A percentile compares a stretch with the other conserved stretches of the same genome.
Evolutionary conservation across 768 basidiomycete genomes (phyloP).

Genomic region (Nidula microcarpa): DNA sequence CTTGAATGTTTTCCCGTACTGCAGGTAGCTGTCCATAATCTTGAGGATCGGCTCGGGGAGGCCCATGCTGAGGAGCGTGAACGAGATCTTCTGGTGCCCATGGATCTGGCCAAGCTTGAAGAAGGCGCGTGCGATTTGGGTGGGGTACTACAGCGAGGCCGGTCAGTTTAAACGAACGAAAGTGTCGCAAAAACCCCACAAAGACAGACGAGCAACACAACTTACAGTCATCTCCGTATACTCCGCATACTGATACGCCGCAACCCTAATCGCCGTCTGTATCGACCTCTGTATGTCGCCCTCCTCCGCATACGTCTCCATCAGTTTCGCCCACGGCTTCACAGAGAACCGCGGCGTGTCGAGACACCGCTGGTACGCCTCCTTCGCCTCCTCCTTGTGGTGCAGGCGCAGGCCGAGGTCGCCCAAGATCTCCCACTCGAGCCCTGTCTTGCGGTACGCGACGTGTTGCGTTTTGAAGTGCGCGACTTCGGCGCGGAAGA

Average conservation of each 20-base stretch:
- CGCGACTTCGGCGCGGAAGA: conserved; percentile 96
- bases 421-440: conserved; percentile 98
- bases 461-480: conserved; percentile 99
- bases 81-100: conserved; percentile 91
- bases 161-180: too few species aligned
- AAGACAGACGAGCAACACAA: too few species aligned
- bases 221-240: conserved; percentile 86
- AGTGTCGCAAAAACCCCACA: conserved; percentile 1
- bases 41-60: conserved; percentile 86
- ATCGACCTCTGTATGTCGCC: conserved; percentile 88
- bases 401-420: conserved; percentile 91
- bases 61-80: conserved; percentile 91
- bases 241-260: conserved; percentile 88
- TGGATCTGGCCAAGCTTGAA: conserved; percentile 94
- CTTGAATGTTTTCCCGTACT: conserved; percentile 84
- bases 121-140: conserved; percentile 83
- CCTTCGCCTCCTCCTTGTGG: conserved; percentile 98
- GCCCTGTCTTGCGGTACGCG: conserved; percentile 93
- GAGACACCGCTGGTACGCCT: conserved; percentile 93
- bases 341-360: conserved; percentile 82
- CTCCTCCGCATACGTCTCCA: conserved; percentile 97
- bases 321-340: conserved; percentile 90
- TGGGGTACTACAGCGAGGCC: conserved; percentile 66
- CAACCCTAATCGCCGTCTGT: conserved; percentile 89
- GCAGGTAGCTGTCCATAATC: conserved; percentile 90